phyloP scores from a whole-genome alignment of 108 stramenopile species.

The Chaetoceros tenuissimus region DNA sequence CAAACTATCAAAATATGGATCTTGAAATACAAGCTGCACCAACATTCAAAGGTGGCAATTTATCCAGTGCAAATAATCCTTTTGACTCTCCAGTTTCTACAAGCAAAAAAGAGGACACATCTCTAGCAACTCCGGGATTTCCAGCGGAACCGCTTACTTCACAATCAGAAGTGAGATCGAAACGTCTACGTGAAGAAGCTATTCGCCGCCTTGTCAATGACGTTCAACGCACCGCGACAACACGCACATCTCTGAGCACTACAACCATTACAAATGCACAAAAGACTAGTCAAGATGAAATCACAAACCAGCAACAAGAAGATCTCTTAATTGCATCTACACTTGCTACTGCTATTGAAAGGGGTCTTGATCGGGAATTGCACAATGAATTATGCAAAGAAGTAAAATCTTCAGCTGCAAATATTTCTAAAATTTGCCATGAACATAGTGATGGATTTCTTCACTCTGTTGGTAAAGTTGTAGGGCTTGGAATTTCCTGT shows the following conservation, averaged over 20 bases:
- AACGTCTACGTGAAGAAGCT: constrained; percentile 74
- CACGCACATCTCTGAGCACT: neutral
- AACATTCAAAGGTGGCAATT: neutral
- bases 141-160: neutral
- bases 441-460: constrained; percentile 84
- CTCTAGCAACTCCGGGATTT: neutral
- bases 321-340: constrained; percentile 66
- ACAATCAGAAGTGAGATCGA: neutral
- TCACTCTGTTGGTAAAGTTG: constrained; percentile 70
- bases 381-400: constrained; percentile 67
- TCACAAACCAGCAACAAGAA: constrained; percentile 29
- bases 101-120: too few relatives aligned
- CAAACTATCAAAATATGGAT: too few relatives aligned
- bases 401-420: constrained; percentile 52
- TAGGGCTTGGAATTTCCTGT: constrained; percentile 66
- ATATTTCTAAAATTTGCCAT: constrained; percentile 78
- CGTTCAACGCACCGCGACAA: constrained; percentile 38
- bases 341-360: constrained; percentile 70
- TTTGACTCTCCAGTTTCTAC: neutral
- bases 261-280: constrained; percentile 6
- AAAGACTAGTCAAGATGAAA: constrained; percentile 19
- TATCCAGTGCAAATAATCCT: neutral
- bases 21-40: neutral
- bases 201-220: constrained; percentile 76
- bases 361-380: constrained; percentile 77